Percentiles rank a stretch among this genome's conserved stretches.
Conservation (phyloP, 2,329 filamentous ascomycete genomes). For the Sporothrix protearum region DNA sequence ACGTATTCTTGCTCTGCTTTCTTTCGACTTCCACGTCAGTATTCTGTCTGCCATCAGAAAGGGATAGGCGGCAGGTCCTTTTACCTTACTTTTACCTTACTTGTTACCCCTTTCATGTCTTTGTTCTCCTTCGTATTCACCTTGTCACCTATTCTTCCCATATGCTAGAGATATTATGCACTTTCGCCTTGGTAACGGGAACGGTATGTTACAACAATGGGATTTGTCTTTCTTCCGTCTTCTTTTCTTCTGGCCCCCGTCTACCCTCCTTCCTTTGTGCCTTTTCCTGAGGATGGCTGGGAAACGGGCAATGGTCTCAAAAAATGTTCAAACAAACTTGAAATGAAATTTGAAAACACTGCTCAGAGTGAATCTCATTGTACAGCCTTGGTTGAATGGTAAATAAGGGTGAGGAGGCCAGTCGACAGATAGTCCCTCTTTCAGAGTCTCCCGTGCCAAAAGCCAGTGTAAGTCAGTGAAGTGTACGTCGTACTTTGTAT, state of each 20-base stretch:
- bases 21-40: not conserved
- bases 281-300: not conserved
- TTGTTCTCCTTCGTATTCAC: not conserved
- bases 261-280: not conserved
- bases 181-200: constrained; percentile 1
- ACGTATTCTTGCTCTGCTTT: not conserved
- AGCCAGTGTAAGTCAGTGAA: not conserved
- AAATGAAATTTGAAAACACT: not conserved
- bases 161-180: constrained; percentile 8
- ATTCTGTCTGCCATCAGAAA: constrained; percentile 6
- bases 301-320: not conserved
- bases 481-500: no score
- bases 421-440: not conserved
- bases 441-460: not conserved
- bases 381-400: not conserved
- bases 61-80: constrained; percentile 2
- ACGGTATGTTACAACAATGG: not conserved
- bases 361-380: not conserved
- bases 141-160: not conserved
- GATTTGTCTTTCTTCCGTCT: constrained; percentile 11
- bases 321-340: not conserved
- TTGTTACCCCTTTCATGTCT: not conserved
- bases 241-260: not conserved
- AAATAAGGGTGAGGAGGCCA: no score
- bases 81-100: not conserved